A percentile compares a stretch with the other conserved stretches of the same genome.
Evolutionary conservation across 2,329 filamentous ascomycete genomes (phyloP).

Genomic region (Fusarium sp.): DNA sequence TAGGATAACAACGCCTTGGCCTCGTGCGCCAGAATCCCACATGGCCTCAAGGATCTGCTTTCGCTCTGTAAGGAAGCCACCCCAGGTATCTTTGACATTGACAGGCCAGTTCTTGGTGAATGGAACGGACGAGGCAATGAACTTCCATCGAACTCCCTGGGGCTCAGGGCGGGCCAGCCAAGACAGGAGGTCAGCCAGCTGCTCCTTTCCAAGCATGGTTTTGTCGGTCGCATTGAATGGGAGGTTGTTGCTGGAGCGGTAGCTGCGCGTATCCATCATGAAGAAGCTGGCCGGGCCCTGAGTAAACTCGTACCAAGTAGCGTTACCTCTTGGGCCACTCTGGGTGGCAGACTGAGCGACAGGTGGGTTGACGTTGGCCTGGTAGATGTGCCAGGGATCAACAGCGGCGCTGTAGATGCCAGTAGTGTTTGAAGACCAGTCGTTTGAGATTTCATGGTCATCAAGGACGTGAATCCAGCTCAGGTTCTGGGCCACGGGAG

Average conservation of each 20-base stretch:
- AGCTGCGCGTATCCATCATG: conserved; percentile 90
- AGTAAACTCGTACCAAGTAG: conserved; percentile 89
- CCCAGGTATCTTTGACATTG: conserved; percentile 91
- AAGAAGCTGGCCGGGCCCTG: conserved; percentile 95
- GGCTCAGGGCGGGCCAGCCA: conserved; percentile 81
- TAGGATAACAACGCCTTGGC: conserved; percentile 82
- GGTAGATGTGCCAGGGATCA: conserved; percentile 89
- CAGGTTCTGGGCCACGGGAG: conserved; percentile 76
- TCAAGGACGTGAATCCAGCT: conserved; percentile 98
- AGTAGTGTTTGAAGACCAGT: conserved; percentile 86
- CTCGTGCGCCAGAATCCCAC: conserved; percentile 84
- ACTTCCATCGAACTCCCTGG: conserved; percentile 88
- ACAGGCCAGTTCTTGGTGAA: conserved; percentile 98
- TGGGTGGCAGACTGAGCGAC: conserved; percentile 62
- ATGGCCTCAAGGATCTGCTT: conserved; percentile 85
- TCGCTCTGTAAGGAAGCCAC: conserved; percentile 87
- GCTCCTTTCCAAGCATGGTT: conserved; percentile 85
- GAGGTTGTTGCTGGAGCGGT: conserved; percentile 75
- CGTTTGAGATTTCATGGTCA: conserved; percentile 96
- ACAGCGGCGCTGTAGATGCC: conserved; percentile 83
- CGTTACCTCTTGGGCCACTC: conserved; percentile 55
- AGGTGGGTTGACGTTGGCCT: conserved; percentile 86
- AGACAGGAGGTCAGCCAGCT: conserved; percentile 81
- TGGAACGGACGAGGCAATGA: conserved; percentile 88
- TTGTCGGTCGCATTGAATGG: conserved; percentile 73